Conservation (phyloP, 2,329 filamentous ascomycete species). For the Aspergillus jensenii region DNA sequence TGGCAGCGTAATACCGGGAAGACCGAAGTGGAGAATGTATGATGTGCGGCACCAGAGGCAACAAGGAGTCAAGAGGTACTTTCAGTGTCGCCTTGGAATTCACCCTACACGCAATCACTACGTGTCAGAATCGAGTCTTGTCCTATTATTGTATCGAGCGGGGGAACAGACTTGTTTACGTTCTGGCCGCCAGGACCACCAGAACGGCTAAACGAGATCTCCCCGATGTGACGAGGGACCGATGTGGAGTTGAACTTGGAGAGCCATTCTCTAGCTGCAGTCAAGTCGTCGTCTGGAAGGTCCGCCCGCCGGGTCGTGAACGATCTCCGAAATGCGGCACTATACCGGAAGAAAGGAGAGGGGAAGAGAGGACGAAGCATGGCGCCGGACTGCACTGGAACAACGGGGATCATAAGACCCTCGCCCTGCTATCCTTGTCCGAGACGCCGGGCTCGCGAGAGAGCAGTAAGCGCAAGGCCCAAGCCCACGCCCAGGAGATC, state of each 20-base stretch:
- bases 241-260: slow-evolving; percentile 52
- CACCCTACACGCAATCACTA: slow-evolving; percentile 47
- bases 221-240: slow-evolving; percentile 57
- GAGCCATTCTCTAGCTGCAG: slow-evolving; percentile 58
- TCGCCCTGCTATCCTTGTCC: not conserved
- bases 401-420: not conserved
- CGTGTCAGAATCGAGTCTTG: slow-evolving; percentile 8
- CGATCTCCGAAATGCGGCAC: slow-evolving; percentile 18
- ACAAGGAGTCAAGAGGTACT: slow-evolving; percentile 52
- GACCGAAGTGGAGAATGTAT: slow-evolving; percentile 53
- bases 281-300: slow-evolving; percentile 32
- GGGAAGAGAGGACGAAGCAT: slow-evolving; percentile 10
- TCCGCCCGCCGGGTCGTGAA: slow-evolving; percentile 29
- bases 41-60: slow-evolving; percentile 54
- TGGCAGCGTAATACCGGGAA: slow-evolving; percentile 57
- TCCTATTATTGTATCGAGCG: not conserved
- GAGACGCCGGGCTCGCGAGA: not conserved
- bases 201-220: slow-evolving; percentile 63
- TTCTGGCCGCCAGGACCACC: slow-evolving; percentile 67
- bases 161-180: slow-evolving; percentile 62
- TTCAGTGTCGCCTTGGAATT: slow-evolving; percentile 67
- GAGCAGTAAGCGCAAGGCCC: not conserved
- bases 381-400: slow-evolving; percentile 1
- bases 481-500: not conserved
- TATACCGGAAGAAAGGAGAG: slow-evolving; percentile 9